Percentiles rank a stretch among this genome's conserved stretches.
Evolutionary conservation across 2,329 filamentous ascomycete genomes (phyloP).

Genomic region (Alternaria arborescens): DNA sequence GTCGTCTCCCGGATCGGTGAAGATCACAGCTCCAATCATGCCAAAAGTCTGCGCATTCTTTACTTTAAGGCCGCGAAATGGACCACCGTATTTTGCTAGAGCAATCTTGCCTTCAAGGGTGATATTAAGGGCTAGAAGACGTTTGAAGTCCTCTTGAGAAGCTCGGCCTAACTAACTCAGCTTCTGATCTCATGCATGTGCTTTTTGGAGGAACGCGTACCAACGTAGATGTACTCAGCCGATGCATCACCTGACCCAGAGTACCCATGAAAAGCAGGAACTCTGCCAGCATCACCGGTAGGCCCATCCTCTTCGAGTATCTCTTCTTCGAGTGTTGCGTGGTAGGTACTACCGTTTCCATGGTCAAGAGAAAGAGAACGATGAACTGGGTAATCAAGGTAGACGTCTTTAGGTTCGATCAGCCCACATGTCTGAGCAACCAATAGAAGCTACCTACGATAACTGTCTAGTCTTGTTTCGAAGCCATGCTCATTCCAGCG

Average conservation of each 20-base stretch:
- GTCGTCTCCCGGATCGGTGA: slow-evolving; percentile 55
- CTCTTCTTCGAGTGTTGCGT: slow-evolving; percentile 41
- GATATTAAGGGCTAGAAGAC: slow-evolving; percentile 52
- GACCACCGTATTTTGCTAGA: slow-evolving; percentile 55
- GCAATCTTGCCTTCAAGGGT: slow-evolving; percentile 58
- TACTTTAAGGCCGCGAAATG: slow-evolving; percentile 51
- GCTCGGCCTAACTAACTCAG: slow-evolving; percentile 24
- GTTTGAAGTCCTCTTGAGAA: slow-evolving; percentile 55
- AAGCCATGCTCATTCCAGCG: slow-evolving; percentile 44
- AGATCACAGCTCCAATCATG: slow-evolving; percentile 56
- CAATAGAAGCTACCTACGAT: slow-evolving; percentile 28
- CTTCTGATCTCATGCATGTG: not conserved
- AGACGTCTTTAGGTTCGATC: slow-evolving; percentile 3
- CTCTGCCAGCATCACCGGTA: slow-evolving; percentile 45
- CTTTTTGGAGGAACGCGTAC: slow-evolving; percentile 20
- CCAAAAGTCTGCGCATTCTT: slow-evolving; percentile 56
- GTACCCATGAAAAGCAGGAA: slow-evolving; percentile 60
- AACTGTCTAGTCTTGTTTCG: slow-evolving; percentile 42
- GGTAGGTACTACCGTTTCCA: slow-evolving; percentile 40
- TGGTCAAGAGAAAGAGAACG: slow-evolving; percentile 42
- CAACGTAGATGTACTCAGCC: slow-evolving; percentile 58
- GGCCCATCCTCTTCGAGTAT: slow-evolving; percentile 42
- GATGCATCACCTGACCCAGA: slow-evolving; percentile 55
- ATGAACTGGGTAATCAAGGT: slow-evolving; percentile 49
- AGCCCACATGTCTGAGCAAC: not conserved